Evolutionary conservation across 192 early-diverging fungal genomes (phyloP).

Genomic region (Polychytrium aggregatum): DNA sequence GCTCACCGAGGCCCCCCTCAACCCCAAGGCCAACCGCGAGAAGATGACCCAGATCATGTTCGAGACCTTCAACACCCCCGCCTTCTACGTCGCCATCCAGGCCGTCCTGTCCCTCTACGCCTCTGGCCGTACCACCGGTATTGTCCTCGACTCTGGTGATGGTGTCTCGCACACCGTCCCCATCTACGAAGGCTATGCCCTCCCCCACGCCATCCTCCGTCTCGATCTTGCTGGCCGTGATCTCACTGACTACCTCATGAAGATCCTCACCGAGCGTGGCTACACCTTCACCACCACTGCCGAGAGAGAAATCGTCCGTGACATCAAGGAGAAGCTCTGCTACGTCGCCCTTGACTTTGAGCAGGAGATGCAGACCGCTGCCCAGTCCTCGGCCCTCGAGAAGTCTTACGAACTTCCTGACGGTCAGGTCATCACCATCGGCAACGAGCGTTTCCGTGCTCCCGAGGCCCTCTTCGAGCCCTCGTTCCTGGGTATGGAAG

Average conservation of each 20-base stretch:
- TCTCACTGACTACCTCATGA: constrained; percentile 89
- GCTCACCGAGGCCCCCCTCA: constrained; percentile 92
- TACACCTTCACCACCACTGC: constrained; percentile 92
- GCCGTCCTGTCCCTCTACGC: constrained; percentile 94
- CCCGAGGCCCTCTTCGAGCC: constrained; percentile 98
- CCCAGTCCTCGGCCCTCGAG: constrained; percentile 82
- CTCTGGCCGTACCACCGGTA: constrained; percentile 95
- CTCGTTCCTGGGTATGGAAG: constrained; percentile 78
- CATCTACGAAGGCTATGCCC: constrained; percentile 93
- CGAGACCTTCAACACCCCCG: constrained; percentile 94
- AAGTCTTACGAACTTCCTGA: constrained; percentile 98
- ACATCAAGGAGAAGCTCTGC: constrained; percentile 99
- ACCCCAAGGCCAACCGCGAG: constrained; percentile 97
- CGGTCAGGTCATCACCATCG: constrained; percentile 96
- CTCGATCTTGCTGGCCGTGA: constrained; percentile 95
- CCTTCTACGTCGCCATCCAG: constrained; percentile 96
- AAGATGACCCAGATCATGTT: constrained; percentile 99
- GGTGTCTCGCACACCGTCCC: constrained; percentile 97
- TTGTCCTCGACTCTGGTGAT: constrained; percentile 96
- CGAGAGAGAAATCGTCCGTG: constrained; percentile 96
- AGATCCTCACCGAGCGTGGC: constrained; percentile 90
- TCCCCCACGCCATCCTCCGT: constrained; percentile 94
- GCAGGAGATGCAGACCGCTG: constrained; percentile 93
- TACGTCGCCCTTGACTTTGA: constrained; percentile 97
- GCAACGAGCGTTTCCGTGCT: constrained; percentile 95